Base-by-base conservation (phyloP, 805 yeast genomes). In the Saturnispora ahearnii region DNA sequence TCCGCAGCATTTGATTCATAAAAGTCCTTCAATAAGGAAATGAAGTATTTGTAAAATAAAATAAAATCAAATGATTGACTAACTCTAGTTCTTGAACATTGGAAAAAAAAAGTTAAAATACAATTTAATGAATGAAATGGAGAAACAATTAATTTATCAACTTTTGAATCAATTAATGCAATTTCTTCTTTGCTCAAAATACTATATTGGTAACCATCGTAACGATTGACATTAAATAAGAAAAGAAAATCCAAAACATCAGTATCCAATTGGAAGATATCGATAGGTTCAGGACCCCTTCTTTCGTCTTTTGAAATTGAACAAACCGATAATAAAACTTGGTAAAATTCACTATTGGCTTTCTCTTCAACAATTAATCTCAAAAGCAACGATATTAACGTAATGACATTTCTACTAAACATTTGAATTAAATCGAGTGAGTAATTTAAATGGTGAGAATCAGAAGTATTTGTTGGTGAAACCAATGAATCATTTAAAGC, bases 71-170 rank as follows among this genome's bases (percentile, higher is more conserved):
- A 62, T 48, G 62, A 63, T 34, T 52, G 51, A 1, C 65, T 57
- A 30, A 64, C 57, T 8, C 51, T 41, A 2, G 63, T 59, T 41
- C 57, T 56, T 36, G 66, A 60, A 9, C 62, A 59, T 46, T 59
- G 62, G 51, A 59, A 63, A 51, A 59, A 63, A 46, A 64, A 62
- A 15, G 60, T 62, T 45, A 59, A 56, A 28, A 64, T 24, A 18
- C n/a, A 55, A 57, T 18, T 53, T 54, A 3, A 62, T 45, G 30
- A 62, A 44, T 11, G 54, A 45, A 28, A 48, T 12, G 64, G 58
- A 29, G 56, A 51, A 5, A 49, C 26, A n/a, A 57, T 47, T 22
- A 58, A 42, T 30, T 46, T 26, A 42, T 55, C 52, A 8, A 62
- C 29, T 31, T 50, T 48, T n/a, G 26, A 18, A 36, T 36, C 40